Conservation (phyloP, 371 early-diverging fungal species). For the Rhizomucor pusillus region DNA sequence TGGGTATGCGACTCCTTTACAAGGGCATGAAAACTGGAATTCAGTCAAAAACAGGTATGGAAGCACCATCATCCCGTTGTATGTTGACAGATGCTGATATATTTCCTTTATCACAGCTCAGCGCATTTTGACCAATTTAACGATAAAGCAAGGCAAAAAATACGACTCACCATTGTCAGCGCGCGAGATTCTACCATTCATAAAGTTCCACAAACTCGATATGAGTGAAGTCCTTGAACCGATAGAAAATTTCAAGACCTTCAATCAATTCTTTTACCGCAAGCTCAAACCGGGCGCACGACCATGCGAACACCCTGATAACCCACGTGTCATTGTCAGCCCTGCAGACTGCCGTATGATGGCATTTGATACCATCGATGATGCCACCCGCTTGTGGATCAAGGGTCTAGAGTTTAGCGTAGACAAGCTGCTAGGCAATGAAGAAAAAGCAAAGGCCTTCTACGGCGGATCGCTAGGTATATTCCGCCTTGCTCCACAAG, state of each 20-base stretch:
- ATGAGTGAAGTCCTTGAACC: conserved; percentile 66
- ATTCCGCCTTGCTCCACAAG: conserved; percentile 86
- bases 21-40: conserved; percentile 52
- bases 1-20: conserved; percentile 83
- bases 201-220: conserved; percentile 72
- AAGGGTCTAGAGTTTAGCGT: conserved; percentile 81
- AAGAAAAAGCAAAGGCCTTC: conserved; percentile 50
- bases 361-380: conserved; percentile 65
- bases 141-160: conserved; percentile 75
- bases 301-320: conserved; percentile 56
- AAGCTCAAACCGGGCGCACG: conserved; percentile 74
- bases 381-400: conserved; percentile 83
- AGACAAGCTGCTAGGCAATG: conserved; percentile 54
- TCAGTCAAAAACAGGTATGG: conserved; percentile 37
- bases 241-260: conserved; percentile 65
- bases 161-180: conserved; percentile 70
- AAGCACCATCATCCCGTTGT: not conserved
- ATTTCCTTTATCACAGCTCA: conserved; percentile 26
- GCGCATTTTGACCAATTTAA: conserved; percentile 59
- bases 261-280: conserved; percentile 90
- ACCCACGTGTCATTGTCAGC: conserved; percentile 69
- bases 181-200: conserved; percentile 73
- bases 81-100: not conserved
- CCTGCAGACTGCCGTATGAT: conserved; percentile 83
- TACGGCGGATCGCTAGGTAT: conserved; percentile 72